Evolutionary conservation across 495 filamentous ascomycete species (phyloP), one percentile per base, ranked within the genome.

Genomic region (Melanomma pulvis-pyrius): DNA sequence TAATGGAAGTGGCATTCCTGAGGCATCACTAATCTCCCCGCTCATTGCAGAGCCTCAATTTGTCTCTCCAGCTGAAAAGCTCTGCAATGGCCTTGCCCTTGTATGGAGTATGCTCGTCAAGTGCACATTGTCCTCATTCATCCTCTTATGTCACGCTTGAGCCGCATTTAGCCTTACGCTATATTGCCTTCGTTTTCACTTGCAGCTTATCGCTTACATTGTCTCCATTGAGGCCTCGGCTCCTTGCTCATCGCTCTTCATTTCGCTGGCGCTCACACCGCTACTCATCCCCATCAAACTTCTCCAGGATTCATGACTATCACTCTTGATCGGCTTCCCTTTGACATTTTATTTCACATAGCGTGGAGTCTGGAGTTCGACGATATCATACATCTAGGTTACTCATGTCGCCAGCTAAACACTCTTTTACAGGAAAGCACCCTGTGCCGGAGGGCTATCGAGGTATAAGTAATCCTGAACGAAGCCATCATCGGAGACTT

Each of bases 381-480:
- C 63, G 83, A 88, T 66, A 64, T 82, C 30, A 74, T 81, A 22
- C 73, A 78, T 63, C 71, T 87, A 28, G 80, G 79, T 29, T 70
- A 80, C 47, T 80, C 82, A 41, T 86, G 84, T 70, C 80, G 76
- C 11, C 74, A 79, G 17, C 79, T 92, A 19, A 76, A 80, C 59
- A 80, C 74, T 53, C 72, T 88, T 13, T 72, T 87, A 54, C 70
- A 79, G 12, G 87, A 88, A 59, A 81, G 86, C n/a, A 82, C 81
- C 9, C 85, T 91, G 49, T 86, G 87, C 36, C 83, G 82, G 39
- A 78, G 78, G 49, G 77, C 83, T 1, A 79, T 91, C 29, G 79
- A 86, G 78, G 89, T 91, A 75, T 62, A 61, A 24, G 32, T 9
- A 59, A 41, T 28, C 63, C 34, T 44, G 30, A 53, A 61, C 24